Evolutionary conservation across 2,329 filamentous ascomycete species (phyloP), one percentile per base, ranked within the genome.

Genomic region (Claviceps capensis): DNA sequence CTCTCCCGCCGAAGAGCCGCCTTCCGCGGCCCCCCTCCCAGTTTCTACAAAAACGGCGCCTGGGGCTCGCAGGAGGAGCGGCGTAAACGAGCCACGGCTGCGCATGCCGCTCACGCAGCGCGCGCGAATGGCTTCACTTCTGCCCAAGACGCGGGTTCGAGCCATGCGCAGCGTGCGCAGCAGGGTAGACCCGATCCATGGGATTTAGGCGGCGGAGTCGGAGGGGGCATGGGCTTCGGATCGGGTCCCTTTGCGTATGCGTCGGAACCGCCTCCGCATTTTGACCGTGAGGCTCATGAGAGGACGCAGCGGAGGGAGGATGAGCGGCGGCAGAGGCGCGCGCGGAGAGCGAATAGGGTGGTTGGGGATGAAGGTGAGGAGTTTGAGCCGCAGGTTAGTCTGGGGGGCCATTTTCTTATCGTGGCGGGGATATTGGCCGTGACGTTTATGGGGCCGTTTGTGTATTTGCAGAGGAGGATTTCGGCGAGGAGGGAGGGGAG

Each of bases 21-120:
- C 4, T 96, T 94, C 67, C 79, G 79, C 19, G 91, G 91, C 0
- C 91, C 93, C 3, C 90, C 93, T 49, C 90, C 91, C 0, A 87
- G 82, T 57, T 97, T 96, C 71, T 96, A 88, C 67, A 78, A 83
- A 17, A 82, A 77, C 55, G 89, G 88, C 4, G 88, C 86, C 3
- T 94, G 88, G 77, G 87, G 86, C 47, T 65, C 70, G 2, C 79
- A 86, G 53, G 64, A 69, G 2, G 76, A 76, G 38, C 85, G 85
- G 68, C 67, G 81, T 40, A 67, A 69, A 51, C 73, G 74, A 38
- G 75, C 76, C 45, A 76, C 80, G 54, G 72, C 76, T 50, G 43
- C 22, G 6, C 22, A 30, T 14, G 43, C 43, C 23, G 43, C 43
- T 4, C 8, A 8, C 11, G 40, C 17, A 13, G 40, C 40, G 40